phyloP scores from a whole-genome alignment of 2,329 filamentous ascomycete genomes.

The Aspergillus hortae region DNA sequence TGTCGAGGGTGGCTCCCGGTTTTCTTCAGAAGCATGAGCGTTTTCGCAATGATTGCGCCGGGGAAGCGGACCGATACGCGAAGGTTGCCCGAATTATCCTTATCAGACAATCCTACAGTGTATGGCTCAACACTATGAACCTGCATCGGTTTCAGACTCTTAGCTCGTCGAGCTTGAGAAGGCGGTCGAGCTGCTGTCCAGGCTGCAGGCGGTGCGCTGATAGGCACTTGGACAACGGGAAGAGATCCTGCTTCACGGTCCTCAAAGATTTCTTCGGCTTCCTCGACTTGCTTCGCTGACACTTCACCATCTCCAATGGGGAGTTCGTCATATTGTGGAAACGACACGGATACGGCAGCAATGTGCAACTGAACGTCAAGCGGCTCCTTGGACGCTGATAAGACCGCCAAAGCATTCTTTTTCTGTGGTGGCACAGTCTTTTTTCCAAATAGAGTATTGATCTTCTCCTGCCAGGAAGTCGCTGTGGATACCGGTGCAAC shows the following conservation, averaged over 20 bases:
- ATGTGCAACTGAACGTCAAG: constrained; percentile 55
- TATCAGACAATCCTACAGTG: constrained; percentile 38
- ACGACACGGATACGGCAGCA: constrained; percentile 65
- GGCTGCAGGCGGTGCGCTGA: constrained; percentile 57
- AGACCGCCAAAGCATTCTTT: constrained; percentile 56
- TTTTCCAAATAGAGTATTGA: constrained; percentile 75
- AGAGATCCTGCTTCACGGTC: constrained; percentile 76
- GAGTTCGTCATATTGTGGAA: constrained; percentile 49
- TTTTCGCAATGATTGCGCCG: constrained; percentile 43
- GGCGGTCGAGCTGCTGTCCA: constrained; percentile 56
- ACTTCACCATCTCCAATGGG: constrained; percentile 45
- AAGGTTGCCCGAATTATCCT: constrained; percentile 32
- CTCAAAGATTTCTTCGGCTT: constrained; percentile 77
- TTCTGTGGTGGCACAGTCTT: constrained; percentile 46
- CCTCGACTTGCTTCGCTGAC: constrained; percentile 66
- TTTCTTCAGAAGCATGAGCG: constrained; percentile 37
- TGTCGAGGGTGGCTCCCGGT: constrained; percentile 21
- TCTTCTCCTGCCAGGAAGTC: constrained; percentile 72
- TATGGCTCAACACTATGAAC: constrained; percentile 47
- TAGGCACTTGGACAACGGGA: constrained; percentile 67
- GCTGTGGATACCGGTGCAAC: constrained; percentile 44
- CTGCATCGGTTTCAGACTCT: constrained; percentile 55
- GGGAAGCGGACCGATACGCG: constrained; percentile 47
- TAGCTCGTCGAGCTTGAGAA: constrained; percentile 33
- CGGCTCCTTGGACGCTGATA: constrained; percentile 64